Percentiles rank a stretch among this genome's conserved stretches.
phyloP scores from a whole-genome alignment of 2,329 filamentous ascomycete genomes.

The Parastagonospora nodorum region DNA sequence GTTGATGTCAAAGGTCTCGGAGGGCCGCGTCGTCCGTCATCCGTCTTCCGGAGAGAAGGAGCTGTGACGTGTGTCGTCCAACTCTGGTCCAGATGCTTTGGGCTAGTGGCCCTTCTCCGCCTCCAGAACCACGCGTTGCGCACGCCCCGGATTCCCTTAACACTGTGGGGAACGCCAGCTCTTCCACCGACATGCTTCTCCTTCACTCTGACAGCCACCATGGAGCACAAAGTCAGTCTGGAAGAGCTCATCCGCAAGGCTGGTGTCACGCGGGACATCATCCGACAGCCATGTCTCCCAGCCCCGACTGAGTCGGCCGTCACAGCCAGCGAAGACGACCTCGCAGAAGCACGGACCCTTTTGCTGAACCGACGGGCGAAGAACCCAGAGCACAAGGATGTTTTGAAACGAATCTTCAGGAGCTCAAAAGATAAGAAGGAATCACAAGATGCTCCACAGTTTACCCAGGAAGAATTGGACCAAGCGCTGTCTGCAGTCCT shows the following conservation, averaged over 20 bases:
- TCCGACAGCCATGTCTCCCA: slow-evolving; percentile 39
- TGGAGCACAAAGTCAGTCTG: slow-evolving; percentile 36
- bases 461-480: slow-evolving; percentile 44
- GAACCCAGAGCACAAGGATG: slow-evolving; percentile 35
- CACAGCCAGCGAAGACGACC: slow-evolving; percentile 39
- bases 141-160: slow-evolving; percentile 7
- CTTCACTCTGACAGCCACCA: slow-evolving; percentile 10
- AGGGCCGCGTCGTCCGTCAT: background rate
- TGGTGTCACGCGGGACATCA: slow-evolving; percentile 30
- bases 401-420: slow-evolving; percentile 43
- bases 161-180: background rate
- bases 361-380: slow-evolving; percentile 37
- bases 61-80: slow-evolving; percentile 2
- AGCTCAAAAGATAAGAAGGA: slow-evolving; percentile 44
- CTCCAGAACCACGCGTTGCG: slow-evolving; percentile 21
- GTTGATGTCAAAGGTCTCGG: background rate
- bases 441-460: slow-evolving; percentile 30
- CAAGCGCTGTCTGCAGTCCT: slow-evolving; percentile 41
- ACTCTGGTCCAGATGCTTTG: slow-evolving; percentile 5
- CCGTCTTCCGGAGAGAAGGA: slow-evolving; percentile 1
- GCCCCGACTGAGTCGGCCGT: slow-evolving; percentile 37
- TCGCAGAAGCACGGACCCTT: slow-evolving; percentile 34
- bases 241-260: slow-evolving; percentile 36
- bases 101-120: slow-evolving; percentile 14
- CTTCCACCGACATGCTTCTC: slow-evolving; percentile 7